phyloP scores from a whole-genome alignment of 495 filamentous ascomycete species.

The Daldinia childiae region DNA sequence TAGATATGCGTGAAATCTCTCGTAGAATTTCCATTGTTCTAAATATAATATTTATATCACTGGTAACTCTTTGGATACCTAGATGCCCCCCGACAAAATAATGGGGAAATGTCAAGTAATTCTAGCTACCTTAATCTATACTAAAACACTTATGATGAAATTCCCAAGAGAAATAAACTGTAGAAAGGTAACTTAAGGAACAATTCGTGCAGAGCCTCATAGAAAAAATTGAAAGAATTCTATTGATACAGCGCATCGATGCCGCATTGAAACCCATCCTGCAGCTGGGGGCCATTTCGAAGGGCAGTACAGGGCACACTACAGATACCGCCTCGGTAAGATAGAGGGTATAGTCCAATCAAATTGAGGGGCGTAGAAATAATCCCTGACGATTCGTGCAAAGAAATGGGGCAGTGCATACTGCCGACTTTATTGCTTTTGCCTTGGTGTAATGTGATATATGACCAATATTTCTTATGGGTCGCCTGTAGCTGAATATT shows the following conservation, averaged over 20 bases:
- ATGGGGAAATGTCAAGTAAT: background rate
- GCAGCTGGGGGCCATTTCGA: background rate
- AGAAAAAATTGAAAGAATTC: background rate
- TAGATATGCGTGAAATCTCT: background rate
- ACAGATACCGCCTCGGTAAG: background rate
- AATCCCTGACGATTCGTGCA: background rate
- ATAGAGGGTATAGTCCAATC: background rate
- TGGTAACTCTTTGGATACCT: background rate
- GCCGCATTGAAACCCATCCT: background rate
- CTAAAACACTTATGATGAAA: background rate
- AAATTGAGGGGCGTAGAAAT: background rate
- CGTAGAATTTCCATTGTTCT: constrained; percentile 9
- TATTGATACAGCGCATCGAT: constrained; percentile 1
- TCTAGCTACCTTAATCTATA: background rate
- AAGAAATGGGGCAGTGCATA: background rate
- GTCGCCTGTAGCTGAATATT: background rate
- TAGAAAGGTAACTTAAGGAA: background rate
- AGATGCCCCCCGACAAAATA: background rate
- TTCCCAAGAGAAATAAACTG: background rate
- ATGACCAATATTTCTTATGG: background rate
- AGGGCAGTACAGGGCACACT: background rate
- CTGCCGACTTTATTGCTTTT: background rate
- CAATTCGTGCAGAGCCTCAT: background rate
- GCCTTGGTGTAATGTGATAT: background rate
- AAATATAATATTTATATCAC: background rate